Evolutionary conservation across 805 yeast genomes (phyloP).

Genomic region (Pichia exigua): DNA sequence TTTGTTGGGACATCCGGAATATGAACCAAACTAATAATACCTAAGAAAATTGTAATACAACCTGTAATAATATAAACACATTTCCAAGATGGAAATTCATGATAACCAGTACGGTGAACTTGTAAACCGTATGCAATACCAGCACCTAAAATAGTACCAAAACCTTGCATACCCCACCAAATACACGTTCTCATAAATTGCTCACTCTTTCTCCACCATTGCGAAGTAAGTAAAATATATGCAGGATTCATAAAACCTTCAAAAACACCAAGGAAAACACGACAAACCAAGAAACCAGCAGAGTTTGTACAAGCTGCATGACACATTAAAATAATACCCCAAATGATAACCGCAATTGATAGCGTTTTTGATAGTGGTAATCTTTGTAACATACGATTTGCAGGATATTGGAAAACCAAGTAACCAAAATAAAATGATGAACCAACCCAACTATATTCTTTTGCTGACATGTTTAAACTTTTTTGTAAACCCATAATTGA

Average conservation of each 20-base stretch:
- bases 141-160: constrained; percentile 43
- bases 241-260: constrained; percentile 28
- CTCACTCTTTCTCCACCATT: constrained; percentile 24
- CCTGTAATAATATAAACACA: constrained; percentile 55
- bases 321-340: constrained; percentile 45
- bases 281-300: constrained; percentile 36
- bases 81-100: constrained; percentile 48
- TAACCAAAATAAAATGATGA: constrained; percentile 35
- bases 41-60: constrained; percentile 44
- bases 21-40: constrained; percentile 38
- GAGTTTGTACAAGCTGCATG: constrained; percentile 38
- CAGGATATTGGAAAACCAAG: constrained; percentile 39
- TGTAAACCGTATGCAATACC: constrained; percentile 46
- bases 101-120: not conserved
- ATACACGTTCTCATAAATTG: constrained; percentile 21
- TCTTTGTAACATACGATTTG: constrained; percentile 32
- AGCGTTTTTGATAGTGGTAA: constrained; percentile 32
- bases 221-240: constrained; percentile 27
- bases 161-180: constrained; percentile 30
- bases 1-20: constrained; percentile 28
- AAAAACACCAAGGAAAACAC: constrained; percentile 41
- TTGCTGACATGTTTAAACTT: constrained; percentile 35
- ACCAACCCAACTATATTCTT: constrained; percentile 41
- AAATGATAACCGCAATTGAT: constrained; percentile 30
- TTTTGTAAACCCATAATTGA: constrained; percentile 37